A percentile compares a stretch with the other conserved stretches of the same genome.
Evolutionary conservation across 176 grass and related monocot genomes (phyloP).

Genomic region (Poa annua): DNA sequence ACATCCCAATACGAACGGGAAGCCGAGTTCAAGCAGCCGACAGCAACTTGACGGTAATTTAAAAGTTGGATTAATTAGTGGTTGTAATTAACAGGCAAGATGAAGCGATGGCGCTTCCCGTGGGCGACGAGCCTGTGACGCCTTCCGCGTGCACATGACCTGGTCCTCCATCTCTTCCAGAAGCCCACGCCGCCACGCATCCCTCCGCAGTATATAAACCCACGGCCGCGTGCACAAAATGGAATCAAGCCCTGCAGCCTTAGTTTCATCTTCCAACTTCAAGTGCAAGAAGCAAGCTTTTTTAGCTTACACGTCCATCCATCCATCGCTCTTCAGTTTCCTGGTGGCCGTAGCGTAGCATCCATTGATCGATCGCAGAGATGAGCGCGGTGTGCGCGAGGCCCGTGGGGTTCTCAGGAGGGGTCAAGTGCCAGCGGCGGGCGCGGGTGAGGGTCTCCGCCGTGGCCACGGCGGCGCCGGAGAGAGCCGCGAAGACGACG

Average conservation of each 20-base stretch:
- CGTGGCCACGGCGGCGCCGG: not conserved
- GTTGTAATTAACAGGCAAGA: not conserved
- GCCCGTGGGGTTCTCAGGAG: conserved; percentile 27
- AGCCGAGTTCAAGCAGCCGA: not conserved
- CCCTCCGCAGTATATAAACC: conserved; percentile 37
- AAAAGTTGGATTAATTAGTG: not conserved
- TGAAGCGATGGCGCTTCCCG: not conserved
- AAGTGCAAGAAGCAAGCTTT: not conserved
- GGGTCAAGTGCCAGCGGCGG: conserved; percentile 35
- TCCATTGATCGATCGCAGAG: not conserved
- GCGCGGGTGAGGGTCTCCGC: conserved; percentile 23
- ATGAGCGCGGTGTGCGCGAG: conserved; percentile 54
- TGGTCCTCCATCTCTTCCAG: conserved; percentile 15
- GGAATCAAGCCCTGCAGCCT: not conserved
- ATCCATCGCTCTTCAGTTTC: not conserved
- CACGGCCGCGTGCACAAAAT: not conserved
- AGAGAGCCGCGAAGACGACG: conserved; percentile 17
- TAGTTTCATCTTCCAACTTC: not conserved
- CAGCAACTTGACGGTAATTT: not conserved
- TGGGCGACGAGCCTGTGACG: conserved; percentile 32
- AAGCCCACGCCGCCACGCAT: conserved; percentile 13
- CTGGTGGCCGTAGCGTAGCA: not conserved
- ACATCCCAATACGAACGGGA: not conserved
- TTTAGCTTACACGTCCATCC: not conserved
- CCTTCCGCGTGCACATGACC: not conserved